Evolutionary conservation across 192 early-diverging fungal genomes (phyloP).

Genomic region (Umbelopsis isabellina): DNA sequence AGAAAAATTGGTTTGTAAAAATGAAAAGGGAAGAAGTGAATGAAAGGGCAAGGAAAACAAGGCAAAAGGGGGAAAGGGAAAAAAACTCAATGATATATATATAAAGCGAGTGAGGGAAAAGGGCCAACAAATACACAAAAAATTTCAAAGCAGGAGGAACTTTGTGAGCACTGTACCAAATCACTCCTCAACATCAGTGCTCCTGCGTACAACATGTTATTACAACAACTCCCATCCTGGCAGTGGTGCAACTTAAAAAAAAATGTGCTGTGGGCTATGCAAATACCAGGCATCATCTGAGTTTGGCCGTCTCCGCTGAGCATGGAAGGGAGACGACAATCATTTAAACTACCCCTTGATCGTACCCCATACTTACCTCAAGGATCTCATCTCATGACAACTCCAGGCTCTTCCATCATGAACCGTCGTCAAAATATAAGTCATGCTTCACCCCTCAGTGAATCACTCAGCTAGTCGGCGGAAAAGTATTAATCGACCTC

Average conservation of each 20-base stretch:
- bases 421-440: too few relatives aligned
- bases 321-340: too few relatives aligned
- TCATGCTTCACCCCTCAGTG: neutral
- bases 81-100: constrained; percentile 10
- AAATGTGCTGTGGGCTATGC: too few relatives aligned
- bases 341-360: too few relatives aligned
- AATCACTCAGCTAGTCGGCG: neutral
- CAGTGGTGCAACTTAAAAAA: too few relatives aligned
- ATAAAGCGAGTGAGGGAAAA: constrained; percentile 4
- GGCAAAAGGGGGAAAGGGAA: constrained; percentile 5
- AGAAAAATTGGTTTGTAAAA: neutral
- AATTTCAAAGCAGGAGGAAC: neutral
- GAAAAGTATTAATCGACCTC: neutral
- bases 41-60: constrained; percentile 4
- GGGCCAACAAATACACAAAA: neutral
- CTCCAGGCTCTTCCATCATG: too few relatives aligned
- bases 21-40: constrained; percentile 24
- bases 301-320: too few relatives aligned
- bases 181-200: neutral
- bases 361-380: too few relatives aligned
- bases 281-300: too few relatives aligned
- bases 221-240: too few relatives aligned
- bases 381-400: too few relatives aligned
- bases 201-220: too few relatives aligned
- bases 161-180: neutral